A percentile compares a stretch with the other conserved stretches of the same genome.
Conservation (phyloP, 768 basidiomycete species). For the Chlorophyllum brunneum region DNA sequence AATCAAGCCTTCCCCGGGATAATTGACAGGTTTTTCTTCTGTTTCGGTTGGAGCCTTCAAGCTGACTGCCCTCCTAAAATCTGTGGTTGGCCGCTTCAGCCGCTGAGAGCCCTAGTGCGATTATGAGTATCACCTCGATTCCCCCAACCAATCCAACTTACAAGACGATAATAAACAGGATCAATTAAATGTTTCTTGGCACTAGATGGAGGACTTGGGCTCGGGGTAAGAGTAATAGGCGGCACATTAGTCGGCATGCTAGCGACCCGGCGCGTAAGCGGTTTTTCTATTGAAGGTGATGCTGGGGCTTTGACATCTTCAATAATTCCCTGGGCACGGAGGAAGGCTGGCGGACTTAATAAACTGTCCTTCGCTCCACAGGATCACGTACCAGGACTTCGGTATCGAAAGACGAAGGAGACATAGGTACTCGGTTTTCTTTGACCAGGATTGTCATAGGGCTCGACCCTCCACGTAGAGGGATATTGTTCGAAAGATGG, state of each 20-base stretch:
- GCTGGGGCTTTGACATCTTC: constrained; percentile 23
- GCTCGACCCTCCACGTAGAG: constrained; percentile 51
- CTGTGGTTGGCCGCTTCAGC: constrained; percentile 10
- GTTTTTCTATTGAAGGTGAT: constrained; percentile 17
- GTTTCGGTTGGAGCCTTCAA: constrained; percentile 9
- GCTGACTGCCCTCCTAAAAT: constrained; percentile 16
- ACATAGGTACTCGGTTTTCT: constrained; percentile 49
- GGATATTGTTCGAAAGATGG: constrained; percentile 35
- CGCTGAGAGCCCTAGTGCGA: constrained; percentile 10
- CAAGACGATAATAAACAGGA: not conserved
- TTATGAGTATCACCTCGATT: not conserved
- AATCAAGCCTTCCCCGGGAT: constrained; percentile 12
- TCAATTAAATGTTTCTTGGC: constrained; percentile 1
- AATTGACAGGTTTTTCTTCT: constrained; percentile 10
- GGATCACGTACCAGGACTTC: constrained; percentile 39
- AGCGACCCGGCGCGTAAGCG: constrained; percentile 32
- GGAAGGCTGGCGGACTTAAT: constrained; percentile 35
- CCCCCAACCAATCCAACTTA: not conserved
- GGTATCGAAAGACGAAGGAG: constrained; percentile 66
- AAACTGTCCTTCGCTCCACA: not conserved
- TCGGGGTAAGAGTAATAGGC: constrained; percentile 16
- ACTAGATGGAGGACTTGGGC: constrained; percentile 12
- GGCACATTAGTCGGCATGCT: constrained; percentile 33
- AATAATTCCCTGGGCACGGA: constrained; percentile 50
- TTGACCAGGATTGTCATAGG: constrained; percentile 35